phyloP scores from a whole-genome alignment of 2,329 filamentous ascomycete species.

The Fusarium kyushuense region DNA sequence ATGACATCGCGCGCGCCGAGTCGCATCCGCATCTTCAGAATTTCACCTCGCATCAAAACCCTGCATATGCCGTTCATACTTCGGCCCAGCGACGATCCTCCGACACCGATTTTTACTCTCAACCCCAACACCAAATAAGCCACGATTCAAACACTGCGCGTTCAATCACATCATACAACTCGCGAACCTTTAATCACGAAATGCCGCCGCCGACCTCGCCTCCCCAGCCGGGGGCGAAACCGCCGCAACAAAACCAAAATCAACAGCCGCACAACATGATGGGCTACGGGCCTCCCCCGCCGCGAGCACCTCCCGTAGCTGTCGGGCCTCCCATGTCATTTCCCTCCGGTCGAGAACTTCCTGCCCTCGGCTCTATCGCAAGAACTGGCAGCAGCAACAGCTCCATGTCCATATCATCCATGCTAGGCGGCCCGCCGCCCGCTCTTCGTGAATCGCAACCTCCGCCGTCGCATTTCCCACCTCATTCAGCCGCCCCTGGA shows the following conservation, averaged over 20 bases:
- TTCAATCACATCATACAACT: conserved; percentile 60
- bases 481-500: conserved; percentile 56
- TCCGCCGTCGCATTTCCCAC: conserved; percentile 57
- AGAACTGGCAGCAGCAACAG: conserved; percentile 62
- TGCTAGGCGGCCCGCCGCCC: conserved; percentile 66
- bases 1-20: conserved; percentile 38
- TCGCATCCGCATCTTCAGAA: conserved; percentile 37
- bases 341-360: conserved; percentile 64
- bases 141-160: conserved; percentile 56
- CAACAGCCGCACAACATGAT: conserved; percentile 52
- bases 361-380: conserved; percentile 63
- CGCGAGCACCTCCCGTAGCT: conserved; percentile 58
- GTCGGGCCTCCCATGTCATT: conserved; percentile 61
- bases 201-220: conserved; percentile 63
- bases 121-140: conserved; percentile 48
- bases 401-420: conserved; percentile 72
- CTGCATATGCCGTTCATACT: conserved; percentile 51
- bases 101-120: conserved; percentile 59
- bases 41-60: conserved; percentile 44
- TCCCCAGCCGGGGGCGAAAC: conserved; percentile 53
- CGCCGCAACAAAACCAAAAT: conserved; percentile 44
- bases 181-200: conserved; percentile 53
- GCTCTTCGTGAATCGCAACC: conserved; percentile 58
- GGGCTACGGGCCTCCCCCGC: conserved; percentile 60
- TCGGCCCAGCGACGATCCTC: conserved; percentile 54